A percentile compares a stretch with the other conserved stretches of the same genome.
phyloP scores from a whole-genome alignment of 2,329 filamentous ascomycete genomes.

The Cytospora piceicola region DNA sequence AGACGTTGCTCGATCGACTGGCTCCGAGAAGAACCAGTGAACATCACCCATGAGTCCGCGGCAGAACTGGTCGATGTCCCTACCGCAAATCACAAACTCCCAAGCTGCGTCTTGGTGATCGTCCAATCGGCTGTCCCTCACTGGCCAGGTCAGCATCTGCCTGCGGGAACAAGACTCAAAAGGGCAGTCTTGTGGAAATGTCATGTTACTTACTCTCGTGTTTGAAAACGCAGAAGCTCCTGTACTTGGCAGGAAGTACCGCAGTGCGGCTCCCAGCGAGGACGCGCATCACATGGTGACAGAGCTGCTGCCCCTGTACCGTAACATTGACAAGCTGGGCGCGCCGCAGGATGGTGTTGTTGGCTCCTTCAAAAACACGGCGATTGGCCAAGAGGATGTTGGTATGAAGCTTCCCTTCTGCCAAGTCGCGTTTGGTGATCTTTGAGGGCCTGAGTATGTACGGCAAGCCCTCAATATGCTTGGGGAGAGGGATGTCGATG shows the following conservation, averaged over 20 bases:
- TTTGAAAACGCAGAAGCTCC: background rate
- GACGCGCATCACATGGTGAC: background rate
- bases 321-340: background rate
- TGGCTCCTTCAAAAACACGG: background rate
- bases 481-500: background rate
- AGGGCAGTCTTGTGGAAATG: background rate
- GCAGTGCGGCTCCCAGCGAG: no score
- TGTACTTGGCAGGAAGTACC: background rate
- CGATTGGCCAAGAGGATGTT: constrained; percentile 1
- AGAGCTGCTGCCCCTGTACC: background rate
- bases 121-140: background rate
- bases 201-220: background rate
- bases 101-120: background rate
- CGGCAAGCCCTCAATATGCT: no score
- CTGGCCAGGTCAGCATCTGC: background rate
- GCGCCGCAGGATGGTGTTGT: background rate
- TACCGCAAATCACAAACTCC: background rate
- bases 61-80: background rate
- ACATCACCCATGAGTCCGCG: constrained; percentile 8
- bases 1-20: background rate
- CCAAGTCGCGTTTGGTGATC: background rate
- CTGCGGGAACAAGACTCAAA: background rate
- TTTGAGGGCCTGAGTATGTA: no score
- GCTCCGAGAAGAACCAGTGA: background rate
- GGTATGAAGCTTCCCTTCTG: background rate